Evolutionary conservation across 2,329 filamentous ascomycete genomes (phyloP).

Genomic region (Chaetomium sp.): DNA sequence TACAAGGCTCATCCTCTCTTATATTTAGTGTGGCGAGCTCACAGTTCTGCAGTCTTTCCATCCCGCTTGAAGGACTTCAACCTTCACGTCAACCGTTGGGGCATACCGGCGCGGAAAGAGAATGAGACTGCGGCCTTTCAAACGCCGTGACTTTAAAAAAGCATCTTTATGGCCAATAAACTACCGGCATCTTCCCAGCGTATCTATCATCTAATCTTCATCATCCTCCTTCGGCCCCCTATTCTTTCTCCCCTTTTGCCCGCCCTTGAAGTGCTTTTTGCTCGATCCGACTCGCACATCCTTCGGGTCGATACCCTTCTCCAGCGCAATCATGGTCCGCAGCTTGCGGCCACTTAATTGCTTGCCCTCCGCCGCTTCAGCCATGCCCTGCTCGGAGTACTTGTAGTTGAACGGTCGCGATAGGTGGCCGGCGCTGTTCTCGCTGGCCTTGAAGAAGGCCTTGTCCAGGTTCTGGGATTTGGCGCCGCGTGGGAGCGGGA

Average conservation of each 20-base stretch:
- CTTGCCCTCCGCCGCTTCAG: constrained; percentile 42
- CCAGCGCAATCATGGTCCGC: constrained; percentile 70
- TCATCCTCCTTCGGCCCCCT: constrained; percentile 38
- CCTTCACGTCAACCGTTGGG: too few species aligned
- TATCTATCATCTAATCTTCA: constrained; percentile 19
- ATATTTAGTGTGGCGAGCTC: too few species aligned
- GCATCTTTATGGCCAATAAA: too few species aligned
- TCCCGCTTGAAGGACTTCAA: too few species aligned
- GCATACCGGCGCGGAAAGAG: too few species aligned
- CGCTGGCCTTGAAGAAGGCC: constrained; percentile 72
- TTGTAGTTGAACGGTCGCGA: constrained; percentile 83
- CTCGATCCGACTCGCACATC: constrained; percentile 60
- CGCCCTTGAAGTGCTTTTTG: constrained; percentile 96
- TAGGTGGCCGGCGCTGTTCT: constrained; percentile 58
- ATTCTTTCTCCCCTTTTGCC: constrained; percentile 54
- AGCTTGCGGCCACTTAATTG: constrained; percentile 77
- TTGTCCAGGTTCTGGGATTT: constrained; percentile 78
- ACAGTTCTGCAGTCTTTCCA: too few species aligned
- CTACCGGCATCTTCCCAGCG: too few species aligned
- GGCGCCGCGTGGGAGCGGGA: constrained; percentile 51
- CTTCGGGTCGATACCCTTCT: constrained; percentile 76
- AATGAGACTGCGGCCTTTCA: too few species aligned
- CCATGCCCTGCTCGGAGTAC: constrained; percentile 72
- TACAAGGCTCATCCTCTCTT: too few species aligned
- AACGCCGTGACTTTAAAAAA: too few species aligned